These are phyloP conservation scores for Acanthamoeba quina DNA, from an alignment of 208 protist genomes.

Conservation along the genomic window DNA sequence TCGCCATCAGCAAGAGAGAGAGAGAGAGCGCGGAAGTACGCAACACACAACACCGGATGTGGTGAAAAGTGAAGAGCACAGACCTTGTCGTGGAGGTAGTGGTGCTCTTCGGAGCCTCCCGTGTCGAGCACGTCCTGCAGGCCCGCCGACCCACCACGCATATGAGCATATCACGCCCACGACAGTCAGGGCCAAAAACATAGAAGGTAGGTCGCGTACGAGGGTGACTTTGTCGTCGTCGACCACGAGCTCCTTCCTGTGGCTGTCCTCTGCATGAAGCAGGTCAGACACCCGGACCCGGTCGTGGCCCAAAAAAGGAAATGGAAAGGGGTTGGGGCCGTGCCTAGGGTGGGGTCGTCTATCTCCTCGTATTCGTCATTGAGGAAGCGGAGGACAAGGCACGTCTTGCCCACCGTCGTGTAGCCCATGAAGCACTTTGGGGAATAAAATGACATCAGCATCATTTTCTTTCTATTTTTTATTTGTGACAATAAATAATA, in stretches of 20 bases:
- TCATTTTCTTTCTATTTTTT: not conserved
- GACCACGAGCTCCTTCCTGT: constrained; percentile 11
- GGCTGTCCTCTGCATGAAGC: constrained; percentile 40
- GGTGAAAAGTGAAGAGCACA: not conserved
- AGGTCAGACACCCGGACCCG: not conserved
- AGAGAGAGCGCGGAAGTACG: not conserved
- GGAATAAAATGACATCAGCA: not conserved
- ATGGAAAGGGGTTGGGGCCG: not conserved
- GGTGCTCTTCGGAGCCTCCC: constrained; percentile 35
- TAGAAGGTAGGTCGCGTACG: not conserved
- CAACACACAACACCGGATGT: not conserved
- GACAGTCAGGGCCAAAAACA: not conserved
- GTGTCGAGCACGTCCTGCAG: constrained; percentile 47
- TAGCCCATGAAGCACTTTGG: constrained; percentile 44
- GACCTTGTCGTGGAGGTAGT: constrained; percentile 57
- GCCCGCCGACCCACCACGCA: not conserved
- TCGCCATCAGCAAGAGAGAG: not conserved
- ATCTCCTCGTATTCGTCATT: constrained; percentile 67
- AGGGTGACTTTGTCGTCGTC: constrained; percentile 14
- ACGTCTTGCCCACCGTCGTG: constrained; percentile 60
- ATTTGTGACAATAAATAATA: too few relatives aligned
- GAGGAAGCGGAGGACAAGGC: constrained; percentile 60
- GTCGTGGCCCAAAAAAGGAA: not conserved
- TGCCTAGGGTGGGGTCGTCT: constrained; percentile 59
- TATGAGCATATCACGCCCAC: not conserved